Evolutionary conservation across 192 early-diverging fungal genomes (phyloP).

Genomic region (Podila horticola): DNA sequence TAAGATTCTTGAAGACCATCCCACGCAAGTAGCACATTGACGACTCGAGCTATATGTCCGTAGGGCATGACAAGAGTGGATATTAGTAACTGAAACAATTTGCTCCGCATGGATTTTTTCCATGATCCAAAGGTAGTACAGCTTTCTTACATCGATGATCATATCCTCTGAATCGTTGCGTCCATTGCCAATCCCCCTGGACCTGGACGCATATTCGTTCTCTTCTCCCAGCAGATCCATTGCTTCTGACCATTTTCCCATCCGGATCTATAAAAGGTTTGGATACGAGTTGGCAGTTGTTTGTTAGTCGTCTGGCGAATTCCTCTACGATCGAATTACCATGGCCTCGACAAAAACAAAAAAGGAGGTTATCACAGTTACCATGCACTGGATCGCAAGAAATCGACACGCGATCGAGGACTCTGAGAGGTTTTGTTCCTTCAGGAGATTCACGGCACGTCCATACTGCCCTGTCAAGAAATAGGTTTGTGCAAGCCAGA

Average conservation of each 20-base stretch:
- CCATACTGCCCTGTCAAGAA: constrained; percentile 59
- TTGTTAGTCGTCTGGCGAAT: no score
- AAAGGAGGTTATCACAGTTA: constrained; percentile 23
- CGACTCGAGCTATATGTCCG: constrained; percentile 60
- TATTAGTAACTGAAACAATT: background rate
- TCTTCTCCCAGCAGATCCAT: constrained; percentile 62
- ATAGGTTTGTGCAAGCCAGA: constrained; percentile 60
- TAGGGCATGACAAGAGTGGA: no score
- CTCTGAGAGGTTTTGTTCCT: constrained; percentile 52
- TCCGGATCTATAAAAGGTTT: constrained; percentile 45
- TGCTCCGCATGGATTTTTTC: background rate
- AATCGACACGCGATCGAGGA: constrained; percentile 59
- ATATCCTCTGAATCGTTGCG: constrained; percentile 50
- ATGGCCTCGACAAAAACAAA: no score
- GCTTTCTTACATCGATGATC: constrained; percentile 53
- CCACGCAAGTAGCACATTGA: constrained; percentile 72
- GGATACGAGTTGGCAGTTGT: background rate
- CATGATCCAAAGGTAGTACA: background rate
- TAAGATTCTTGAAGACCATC: constrained; percentile 57
- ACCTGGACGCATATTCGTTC: constrained; percentile 52
- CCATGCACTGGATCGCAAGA: constrained; percentile 65
- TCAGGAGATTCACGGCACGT: constrained; percentile 55
- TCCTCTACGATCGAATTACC: no score
- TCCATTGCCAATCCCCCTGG: constrained; percentile 1
- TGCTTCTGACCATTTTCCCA: constrained; percentile 65